phyloP scores from a whole-genome alignment of 2,329 filamentous ascomycete genomes.

The Hymenoscyphus occultus region DNA sequence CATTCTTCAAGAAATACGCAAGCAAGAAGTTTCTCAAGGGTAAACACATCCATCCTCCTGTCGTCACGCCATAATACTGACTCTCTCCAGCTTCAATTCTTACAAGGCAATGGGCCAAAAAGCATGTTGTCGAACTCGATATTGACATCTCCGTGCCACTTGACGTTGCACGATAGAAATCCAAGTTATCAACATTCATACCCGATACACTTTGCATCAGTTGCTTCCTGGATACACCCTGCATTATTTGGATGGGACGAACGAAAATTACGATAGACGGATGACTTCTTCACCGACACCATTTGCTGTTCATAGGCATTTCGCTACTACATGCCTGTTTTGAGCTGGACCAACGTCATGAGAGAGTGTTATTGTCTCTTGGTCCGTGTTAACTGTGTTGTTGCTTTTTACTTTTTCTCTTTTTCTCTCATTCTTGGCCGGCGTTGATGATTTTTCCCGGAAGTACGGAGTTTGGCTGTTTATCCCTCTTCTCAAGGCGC shows the following conservation, averaged over 20 bases:
- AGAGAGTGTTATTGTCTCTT: conserved; percentile 19
- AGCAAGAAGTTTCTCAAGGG: conserved; percentile 99
- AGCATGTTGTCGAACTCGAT: conserved; percentile 59
- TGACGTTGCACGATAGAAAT: conserved; percentile 31
- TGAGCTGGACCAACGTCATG: conserved; percentile 22
- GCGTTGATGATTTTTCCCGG: conserved; percentile 1
- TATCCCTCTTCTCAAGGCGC: conserved; percentile 2
- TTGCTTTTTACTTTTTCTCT: conserved; percentile 29
- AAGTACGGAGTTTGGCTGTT: conserved; percentile 4
- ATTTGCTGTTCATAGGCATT: conserved; percentile 23
- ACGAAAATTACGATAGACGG: conserved; percentile 36
- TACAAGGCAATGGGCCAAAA: conserved; percentile 90
- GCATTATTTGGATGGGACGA: conserved; percentile 37
- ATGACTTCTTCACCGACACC: conserved; percentile 25
- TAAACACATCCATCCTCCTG: conserved; percentile 45
- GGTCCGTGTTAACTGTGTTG: conserved; percentile 22
- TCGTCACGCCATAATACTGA: conserved; percentile 28
- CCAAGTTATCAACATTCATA: conserved; percentile 27
- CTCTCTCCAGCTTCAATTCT: conserved; percentile 72
- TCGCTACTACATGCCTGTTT: conserved; percentile 23
- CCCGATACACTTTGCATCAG: conserved; percentile 27
- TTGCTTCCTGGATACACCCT: conserved; percentile 30
- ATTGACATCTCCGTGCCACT: conserved; percentile 41
- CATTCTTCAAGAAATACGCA: conserved; percentile 99
- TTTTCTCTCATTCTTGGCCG: conserved; percentile 13